A percentile compares a stretch with the other conserved stretches of the same genome.
Conservation (phyloP, 768 basidiomycete species). For the Pleurotus citrinopileatus region DNA sequence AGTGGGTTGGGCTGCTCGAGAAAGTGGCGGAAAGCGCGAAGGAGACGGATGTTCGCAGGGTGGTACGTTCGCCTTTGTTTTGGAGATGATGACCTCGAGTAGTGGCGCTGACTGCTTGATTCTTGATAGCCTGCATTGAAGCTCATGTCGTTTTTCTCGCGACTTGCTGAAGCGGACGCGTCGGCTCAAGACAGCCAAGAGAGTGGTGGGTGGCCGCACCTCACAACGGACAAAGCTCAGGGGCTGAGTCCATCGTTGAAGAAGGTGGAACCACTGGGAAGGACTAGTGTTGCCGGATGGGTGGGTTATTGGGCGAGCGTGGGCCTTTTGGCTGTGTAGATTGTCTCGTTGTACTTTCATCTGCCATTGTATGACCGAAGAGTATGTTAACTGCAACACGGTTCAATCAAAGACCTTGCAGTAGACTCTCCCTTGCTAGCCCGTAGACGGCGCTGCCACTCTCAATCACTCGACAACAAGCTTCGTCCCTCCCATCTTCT, state of each 20-base stretch:
- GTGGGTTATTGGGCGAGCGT: slow-evolving; percentile 1
- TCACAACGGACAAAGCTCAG: slow-evolving; percentile 26
- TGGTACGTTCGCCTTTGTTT: slow-evolving; percentile 12
- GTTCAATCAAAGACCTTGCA: slow-evolving; percentile 52
- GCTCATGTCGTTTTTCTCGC: slow-evolving; percentile 25
- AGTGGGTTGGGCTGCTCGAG: slow-evolving; percentile 21
- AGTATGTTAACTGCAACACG: no score
- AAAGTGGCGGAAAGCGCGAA: slow-evolving; percentile 7
- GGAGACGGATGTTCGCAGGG: slow-evolving; percentile 7
- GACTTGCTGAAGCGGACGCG: slow-evolving; percentile 15
- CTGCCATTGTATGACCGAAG: no score
- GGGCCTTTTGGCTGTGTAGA: background rate
- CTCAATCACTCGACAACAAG: slow-evolving; percentile 58
- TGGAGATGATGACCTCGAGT: background rate
- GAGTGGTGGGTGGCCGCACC: slow-evolving; percentile 22
- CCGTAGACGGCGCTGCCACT: slow-evolving; percentile 52
- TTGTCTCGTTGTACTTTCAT: no score
- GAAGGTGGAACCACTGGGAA: slow-evolving; percentile 12
- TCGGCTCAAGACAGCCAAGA: slow-evolving; percentile 13
- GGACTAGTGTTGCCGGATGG: background rate
- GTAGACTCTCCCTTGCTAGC: slow-evolving; percentile 50
- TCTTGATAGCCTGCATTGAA: slow-evolving; percentile 31
- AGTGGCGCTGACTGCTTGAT: no score
- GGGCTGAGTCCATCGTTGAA: slow-evolving; percentile 31
- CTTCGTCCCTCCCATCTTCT: slow-evolving; percentile 51